Conservation (phyloP, 371 early-diverging fungal species). For the Syncephalis fuscata region DNA sequence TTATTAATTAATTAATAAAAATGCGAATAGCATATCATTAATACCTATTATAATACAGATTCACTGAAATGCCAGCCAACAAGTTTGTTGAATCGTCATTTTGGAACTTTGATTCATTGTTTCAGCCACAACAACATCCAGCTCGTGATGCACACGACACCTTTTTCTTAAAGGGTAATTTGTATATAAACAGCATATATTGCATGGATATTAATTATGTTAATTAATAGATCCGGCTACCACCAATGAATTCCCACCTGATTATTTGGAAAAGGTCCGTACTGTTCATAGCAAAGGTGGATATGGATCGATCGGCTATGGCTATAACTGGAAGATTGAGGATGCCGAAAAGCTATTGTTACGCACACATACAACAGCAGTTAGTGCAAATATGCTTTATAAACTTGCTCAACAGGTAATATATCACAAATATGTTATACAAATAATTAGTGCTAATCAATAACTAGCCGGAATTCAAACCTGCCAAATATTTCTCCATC, state of each 20-base stretch:
- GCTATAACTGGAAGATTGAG: constrained; percentile 82
- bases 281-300: constrained; percentile 90
- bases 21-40: not conserved
- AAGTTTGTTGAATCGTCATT: constrained; percentile 98
- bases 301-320: constrained; percentile 95
- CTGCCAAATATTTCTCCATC: constrained; percentile 98
- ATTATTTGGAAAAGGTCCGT: constrained; percentile 85
- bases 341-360: constrained; percentile 95
- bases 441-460: constrained; percentile 1
- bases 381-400: constrained; percentile 88
- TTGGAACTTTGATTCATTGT: constrained; percentile 99
- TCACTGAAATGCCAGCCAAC: constrained; percentile 99
- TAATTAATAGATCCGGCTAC: constrained; percentile 51
- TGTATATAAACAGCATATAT: constrained; percentile 11
- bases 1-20: not conserved
- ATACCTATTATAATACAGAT: constrained; percentile 27
- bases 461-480: constrained; percentile 44
- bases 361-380: constrained; percentile 99
- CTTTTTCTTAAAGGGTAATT: constrained; percentile 68
- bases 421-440: constrained; percentile 10
- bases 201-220: not conserved
- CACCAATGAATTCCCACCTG: constrained; percentile 60
- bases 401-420: constrained; percentile 73
- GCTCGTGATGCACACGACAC: constrained; percentile 99
- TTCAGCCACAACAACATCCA: constrained; percentile 99